Percentiles rank a stretch among this genome's conserved stretches.
These are phyloP conservation scores for Stephania cephalantha DNA, from an alignment of 164 flowering plant genomes.

Conservation along the genomic window DNA sequence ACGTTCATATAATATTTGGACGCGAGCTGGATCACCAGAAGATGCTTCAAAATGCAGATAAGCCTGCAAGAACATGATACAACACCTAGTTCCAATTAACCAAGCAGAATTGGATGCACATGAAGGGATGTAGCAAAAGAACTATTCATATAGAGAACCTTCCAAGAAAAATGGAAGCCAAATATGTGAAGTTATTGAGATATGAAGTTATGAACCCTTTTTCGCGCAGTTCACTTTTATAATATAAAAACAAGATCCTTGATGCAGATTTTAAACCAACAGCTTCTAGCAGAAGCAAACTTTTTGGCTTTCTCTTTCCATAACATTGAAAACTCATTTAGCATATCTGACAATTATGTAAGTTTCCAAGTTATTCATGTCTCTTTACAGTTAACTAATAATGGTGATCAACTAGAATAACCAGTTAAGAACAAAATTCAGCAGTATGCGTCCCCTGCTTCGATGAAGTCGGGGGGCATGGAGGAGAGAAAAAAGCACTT, in stretches of 20 bases:
- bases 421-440: not conserved
- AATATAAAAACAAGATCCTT: not conserved
- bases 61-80: constrained; percentile 36
- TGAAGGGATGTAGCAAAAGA: not conserved
- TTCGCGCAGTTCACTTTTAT: not conserved
- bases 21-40: constrained; percentile 59
- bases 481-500: too few relatives aligned
- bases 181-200: not conserved
- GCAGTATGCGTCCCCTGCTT: not conserved
- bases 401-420: not conserved
- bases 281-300: not conserved
- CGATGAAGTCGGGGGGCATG: too few relatives aligned
- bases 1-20: constrained; percentile 84
- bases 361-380: not conserved
- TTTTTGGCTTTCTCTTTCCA: not conserved
- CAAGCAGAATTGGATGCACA: not conserved
- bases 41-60: constrained; percentile 81
- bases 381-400: not conserved
- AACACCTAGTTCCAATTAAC: not conserved
- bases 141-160: not conserved
- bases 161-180: not conserved
- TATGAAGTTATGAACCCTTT: not conserved
- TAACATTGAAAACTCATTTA: not conserved
- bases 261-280: not conserved
- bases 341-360: not conserved